Conservation (phyloP, 352 stramenopile genomes). For the Phytophthora sp. region DNA sequence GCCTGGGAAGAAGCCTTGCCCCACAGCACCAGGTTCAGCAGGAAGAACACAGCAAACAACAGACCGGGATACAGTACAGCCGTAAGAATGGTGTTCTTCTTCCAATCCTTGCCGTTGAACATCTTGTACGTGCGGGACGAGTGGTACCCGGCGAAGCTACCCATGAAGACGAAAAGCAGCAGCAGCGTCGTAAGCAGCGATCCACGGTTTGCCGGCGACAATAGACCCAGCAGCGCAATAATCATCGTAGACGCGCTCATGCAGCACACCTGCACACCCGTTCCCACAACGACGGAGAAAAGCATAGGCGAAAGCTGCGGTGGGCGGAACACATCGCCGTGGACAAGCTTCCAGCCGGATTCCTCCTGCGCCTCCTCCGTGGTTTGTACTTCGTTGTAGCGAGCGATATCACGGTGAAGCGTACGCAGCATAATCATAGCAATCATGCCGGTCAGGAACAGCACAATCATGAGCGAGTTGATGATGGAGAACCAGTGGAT, state of each 20-base stretch:
- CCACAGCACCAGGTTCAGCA: slow-evolving; percentile 97
- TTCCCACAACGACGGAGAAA: slow-evolving; percentile 96
- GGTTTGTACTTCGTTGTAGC: slow-evolving; percentile 96
- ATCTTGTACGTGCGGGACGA: slow-evolving; percentile 98
- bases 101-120: slow-evolving; percentile 98
- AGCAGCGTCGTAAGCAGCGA: slow-evolving; percentile 96
- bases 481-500: slow-evolving; percentile 99
- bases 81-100: slow-evolving; percentile 96
- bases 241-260: slow-evolving; percentile 96
- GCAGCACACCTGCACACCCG: slow-evolving; percentile 95
- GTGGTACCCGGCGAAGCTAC: slow-evolving; percentile 96
- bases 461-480: slow-evolving; percentile 99
- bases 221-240: slow-evolving; percentile 94
- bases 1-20: slow-evolving; percentile 85
- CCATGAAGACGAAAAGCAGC: slow-evolving; percentile 98
- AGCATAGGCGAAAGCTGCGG: slow-evolving; percentile 94
- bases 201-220: slow-evolving; percentile 97
- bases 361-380: slow-evolving; percentile 96
- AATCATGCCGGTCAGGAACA: slow-evolving; percentile 99
- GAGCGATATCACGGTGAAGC: slow-evolving; percentile 97
- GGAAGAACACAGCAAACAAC: slow-evolving; percentile 95
- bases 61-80: slow-evolving; percentile 94
- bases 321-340: slow-evolving; percentile 98
- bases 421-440: slow-evolving; percentile 99
- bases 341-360: slow-evolving; percentile 96